Conservation (phyloP, 176 grass and related monocot genomes). For the Juncus effusus region DNA sequence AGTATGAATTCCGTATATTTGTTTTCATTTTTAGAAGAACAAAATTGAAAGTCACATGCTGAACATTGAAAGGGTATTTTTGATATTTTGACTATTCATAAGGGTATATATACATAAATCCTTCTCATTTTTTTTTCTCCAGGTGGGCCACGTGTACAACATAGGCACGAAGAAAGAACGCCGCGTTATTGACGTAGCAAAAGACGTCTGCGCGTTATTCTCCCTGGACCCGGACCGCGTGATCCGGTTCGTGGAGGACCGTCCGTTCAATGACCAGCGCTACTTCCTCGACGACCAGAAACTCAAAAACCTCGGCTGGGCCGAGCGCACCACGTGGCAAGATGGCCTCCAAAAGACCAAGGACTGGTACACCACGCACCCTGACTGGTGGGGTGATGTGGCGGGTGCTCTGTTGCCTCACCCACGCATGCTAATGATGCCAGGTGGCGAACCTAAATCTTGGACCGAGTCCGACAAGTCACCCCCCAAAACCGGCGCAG, state of each 20-base stretch:
- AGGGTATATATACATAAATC: too few species aligned
- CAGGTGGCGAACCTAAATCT: conserved; percentile 37
- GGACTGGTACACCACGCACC: conserved; percentile 70
- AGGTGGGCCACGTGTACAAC: conserved; percentile 65
- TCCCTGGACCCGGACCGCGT: conserved; percentile 40
- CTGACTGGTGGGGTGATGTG: conserved; percentile 79
- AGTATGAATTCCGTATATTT: too few species aligned
- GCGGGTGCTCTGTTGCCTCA: conserved; percentile 61
- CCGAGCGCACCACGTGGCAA: conserved; percentile 56
- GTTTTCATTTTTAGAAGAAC: too few species aligned
- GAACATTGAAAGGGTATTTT: too few species aligned
- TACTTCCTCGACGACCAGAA: conserved; percentile 84
- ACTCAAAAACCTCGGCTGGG: conserved; percentile 74
- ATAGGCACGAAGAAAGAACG: conserved; percentile 71
- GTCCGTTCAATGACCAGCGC: conserved; percentile 79
- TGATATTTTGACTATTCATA: too few species aligned
- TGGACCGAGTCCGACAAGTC: conserved; percentile 20
- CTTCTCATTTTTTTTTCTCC: too few species aligned
- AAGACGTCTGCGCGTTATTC: conserved; percentile 65
- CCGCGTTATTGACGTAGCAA: conserved; percentile 68
- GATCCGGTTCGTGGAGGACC: conserved; percentile 61
- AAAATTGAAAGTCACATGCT: too few species aligned
- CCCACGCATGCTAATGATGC: conserved; percentile 65
- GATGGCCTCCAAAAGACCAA: conserved; percentile 71
- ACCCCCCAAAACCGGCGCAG: conserved; percentile 15